A percentile compares a stretch with the other conserved stretches of the same genome.
Evolutionary conservation across 768 basidiomycete genomes (phyloP).

Genomic region (Tricholomella constricta): DNA sequence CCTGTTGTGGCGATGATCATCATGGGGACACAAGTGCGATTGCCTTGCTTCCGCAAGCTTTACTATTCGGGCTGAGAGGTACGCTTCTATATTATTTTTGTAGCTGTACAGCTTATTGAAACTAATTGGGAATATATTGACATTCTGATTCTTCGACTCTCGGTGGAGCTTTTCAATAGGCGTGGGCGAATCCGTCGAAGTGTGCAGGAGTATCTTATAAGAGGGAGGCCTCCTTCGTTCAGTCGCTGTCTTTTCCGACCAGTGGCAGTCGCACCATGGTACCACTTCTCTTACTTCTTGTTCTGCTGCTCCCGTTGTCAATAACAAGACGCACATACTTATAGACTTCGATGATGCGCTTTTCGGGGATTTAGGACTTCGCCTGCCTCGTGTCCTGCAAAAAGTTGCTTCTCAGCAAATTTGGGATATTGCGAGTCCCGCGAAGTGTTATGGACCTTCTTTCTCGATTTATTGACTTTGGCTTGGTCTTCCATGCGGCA

Average conservation of each 20-base stretch:
- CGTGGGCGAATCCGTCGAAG: no score
- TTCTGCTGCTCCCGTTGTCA: no score
- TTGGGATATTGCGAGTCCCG: slow-evolving; percentile 48
- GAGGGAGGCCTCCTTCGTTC: not conserved
- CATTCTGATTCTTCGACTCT: not conserved
- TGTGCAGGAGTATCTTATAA: not conserved
- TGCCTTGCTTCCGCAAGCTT: slow-evolving; percentile 1
- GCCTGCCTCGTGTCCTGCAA: slow-evolving; percentile 18
- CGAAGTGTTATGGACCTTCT: not conserved
- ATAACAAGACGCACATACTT: not conserved
- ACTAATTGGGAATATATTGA: not conserved
- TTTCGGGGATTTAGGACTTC: slow-evolving; percentile 1
- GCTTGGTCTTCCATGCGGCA: slow-evolving; percentile 46
- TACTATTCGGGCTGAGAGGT: not conserved
- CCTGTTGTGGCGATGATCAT: no score
- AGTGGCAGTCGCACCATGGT: not conserved
- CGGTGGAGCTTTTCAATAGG: not conserved
- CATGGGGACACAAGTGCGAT: not conserved
- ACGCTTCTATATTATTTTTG: not conserved
- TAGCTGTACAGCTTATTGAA: not conserved
- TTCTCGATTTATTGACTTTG: slow-evolving; percentile 6
- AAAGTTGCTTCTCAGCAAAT: slow-evolving; percentile 49
- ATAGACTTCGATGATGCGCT: not conserved
- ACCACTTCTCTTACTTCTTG: no score
- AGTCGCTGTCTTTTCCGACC: not conserved